Conservation (phyloP, 176 grass and related monocot genomes). For the Lolium perenne region DNA sequence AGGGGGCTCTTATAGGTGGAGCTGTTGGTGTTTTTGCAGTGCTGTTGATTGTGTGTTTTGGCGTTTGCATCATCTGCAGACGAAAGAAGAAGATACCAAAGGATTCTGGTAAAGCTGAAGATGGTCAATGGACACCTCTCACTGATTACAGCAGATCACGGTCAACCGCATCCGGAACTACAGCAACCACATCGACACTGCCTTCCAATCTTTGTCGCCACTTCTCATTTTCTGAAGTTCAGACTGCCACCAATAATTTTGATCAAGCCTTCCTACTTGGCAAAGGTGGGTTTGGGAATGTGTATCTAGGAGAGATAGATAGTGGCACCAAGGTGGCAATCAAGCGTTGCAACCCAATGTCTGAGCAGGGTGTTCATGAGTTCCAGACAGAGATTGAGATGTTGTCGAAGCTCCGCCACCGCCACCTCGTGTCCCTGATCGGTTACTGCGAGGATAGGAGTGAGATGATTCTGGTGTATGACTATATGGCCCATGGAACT, state of each 20-base stretch:
- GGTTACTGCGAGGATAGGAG: conserved; percentile 74
- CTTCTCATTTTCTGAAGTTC: conserved; percentile 63
- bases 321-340: conserved; percentile 69
- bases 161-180: conserved; percentile 27
- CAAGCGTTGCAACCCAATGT: conserved; percentile 72
- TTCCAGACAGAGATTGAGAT: conserved; percentile 81
- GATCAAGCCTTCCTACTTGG: conserved; percentile 65
- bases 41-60: conserved; percentile 33
- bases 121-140: conserved; percentile 49
- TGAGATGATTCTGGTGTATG: conserved; percentile 85
- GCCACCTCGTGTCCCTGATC: conserved; percentile 73
- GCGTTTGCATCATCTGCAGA: conserved; percentile 41
- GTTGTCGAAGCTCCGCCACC: conserved; percentile 75
- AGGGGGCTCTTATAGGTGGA: conserved; percentile 38
- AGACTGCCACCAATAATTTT: conserved; percentile 61
- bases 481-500: conserved; percentile 71
- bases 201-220: conserved; percentile 66
- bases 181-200: conserved; percentile 38
- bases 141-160: conserved; percentile 41
- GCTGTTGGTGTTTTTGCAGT: conserved; percentile 17
- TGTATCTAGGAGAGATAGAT: conserved; percentile 67
- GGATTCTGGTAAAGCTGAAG: conserved; percentile 25
- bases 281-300: conserved; percentile 78
- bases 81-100: conserved; percentile 53
- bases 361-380: conserved; percentile 66